phyloP scores from a whole-genome alignment of 352 stramenopile genomes.

The Globisporangium nodosum region DNA sequence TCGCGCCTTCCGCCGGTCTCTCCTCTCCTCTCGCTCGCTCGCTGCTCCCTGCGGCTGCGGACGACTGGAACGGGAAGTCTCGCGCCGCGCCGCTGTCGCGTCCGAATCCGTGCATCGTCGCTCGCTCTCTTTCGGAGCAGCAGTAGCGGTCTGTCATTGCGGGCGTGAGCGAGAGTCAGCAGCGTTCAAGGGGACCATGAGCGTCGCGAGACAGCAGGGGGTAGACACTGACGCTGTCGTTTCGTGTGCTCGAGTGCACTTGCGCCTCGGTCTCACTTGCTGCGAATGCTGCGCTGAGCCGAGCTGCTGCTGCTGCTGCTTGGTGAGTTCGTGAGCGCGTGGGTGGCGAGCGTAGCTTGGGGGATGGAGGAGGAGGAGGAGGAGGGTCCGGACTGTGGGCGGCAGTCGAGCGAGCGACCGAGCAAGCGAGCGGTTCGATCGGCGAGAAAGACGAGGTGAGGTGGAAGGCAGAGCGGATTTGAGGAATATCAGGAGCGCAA shows the following conservation, averaged over 20 bases:
- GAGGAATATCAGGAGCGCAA: not conserved
- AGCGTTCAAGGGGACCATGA: not conserved
- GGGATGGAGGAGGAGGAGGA: not conserved
- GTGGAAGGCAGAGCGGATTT: not conserved
- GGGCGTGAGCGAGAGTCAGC: not conserved
- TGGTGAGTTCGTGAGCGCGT: not conserved
- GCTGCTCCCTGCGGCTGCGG: not conserved
- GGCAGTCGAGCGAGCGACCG: not conserved
- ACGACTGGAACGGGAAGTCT: not conserved
- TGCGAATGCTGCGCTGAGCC: no score
- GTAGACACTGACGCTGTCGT: no score
- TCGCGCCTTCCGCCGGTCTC: not conserved
- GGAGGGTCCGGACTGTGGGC: not conserved
- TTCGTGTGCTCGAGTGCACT: not conserved
- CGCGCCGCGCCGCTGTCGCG: not conserved
- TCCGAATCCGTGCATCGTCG: not conserved
- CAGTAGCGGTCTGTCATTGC: not conserved
- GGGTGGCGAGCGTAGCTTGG: not conserved
- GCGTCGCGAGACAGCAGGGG: no score
- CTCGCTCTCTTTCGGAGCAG: not conserved
- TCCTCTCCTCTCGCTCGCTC: not conserved
- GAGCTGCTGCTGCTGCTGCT: not conserved
- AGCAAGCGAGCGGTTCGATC: not conserved
- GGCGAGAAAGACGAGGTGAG: slow-evolving; percentile 1
- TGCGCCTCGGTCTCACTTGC: not conserved